Base-by-base conservation (phyloP, 2,329 filamentous ascomycete species). In the Eutypa lata region DNA sequence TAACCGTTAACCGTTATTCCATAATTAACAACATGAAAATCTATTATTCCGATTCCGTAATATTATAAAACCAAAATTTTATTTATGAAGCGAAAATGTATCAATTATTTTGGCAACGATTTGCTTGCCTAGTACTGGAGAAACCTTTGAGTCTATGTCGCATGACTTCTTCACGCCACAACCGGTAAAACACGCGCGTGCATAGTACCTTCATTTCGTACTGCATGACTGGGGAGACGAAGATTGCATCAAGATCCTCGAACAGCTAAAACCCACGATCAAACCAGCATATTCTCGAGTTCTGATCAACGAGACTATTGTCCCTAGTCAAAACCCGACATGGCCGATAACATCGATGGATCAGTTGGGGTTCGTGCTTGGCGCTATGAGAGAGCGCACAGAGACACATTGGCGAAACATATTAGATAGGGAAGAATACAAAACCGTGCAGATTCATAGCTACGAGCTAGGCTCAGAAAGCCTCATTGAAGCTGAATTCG, bases 271-370 rank as follows among this genome's bases (percentile, higher is more conserved):
- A 11, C 60, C 61, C 10, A 63, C 64, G 1, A 62, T 72, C 60
- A 61, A 59, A 31, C 59, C 50, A 24, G 61, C 67, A 48, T 67
- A 73, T 52, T 73, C 70, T 7, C 68, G 70, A 22, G 19, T 77
- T 2, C 56, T 78, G 8, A 61, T 78, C 19, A 72, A 74, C 31
- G 75, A 77, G 53, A 70, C 69, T 54, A 59, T 74, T 1, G 59
- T 77, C 13, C 68, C 71, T 5, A 50, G 55, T n/a, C 55, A 59
- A 18, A 48, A 60, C 2, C 49, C 61, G 2, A 56, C 57, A 6
- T 59, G 59, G 50, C 58, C 62, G 3, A 52, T 58, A 7, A 66
- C 63, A 16, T 58, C 57, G 5, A 63, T 64, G 61, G 63, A 66
- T 40, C 57, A 64, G 47, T 43, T 65, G 35, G 59, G 65, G 46